phyloP scores from a whole-genome alignment of 352 stramenopile species.

The Globisporangium mamillatum region DNA sequence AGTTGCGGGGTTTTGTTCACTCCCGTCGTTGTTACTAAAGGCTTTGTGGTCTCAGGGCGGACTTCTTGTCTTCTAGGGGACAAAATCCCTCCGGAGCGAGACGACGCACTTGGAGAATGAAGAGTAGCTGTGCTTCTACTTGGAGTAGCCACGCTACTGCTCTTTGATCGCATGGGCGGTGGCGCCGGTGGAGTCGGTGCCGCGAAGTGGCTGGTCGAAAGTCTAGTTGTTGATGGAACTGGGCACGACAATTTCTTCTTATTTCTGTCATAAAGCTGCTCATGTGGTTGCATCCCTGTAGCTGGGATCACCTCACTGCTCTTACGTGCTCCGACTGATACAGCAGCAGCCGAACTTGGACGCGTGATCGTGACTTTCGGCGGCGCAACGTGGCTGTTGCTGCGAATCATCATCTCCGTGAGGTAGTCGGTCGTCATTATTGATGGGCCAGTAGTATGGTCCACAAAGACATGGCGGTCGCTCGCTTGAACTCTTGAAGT shows the following conservation, averaged over 20 bases:
- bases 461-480: not conserved
- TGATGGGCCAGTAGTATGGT: not conserved
- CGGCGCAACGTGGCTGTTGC: conserved; percentile 9
- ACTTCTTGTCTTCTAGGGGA: not conserved
- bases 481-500: not conserved
- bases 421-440: not conserved
- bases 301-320: not conserved
- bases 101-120: not conserved
- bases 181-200: not conserved
- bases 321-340: not conserved
- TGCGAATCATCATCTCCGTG: not conserved
- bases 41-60: not conserved
- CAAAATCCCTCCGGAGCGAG: not conserved
- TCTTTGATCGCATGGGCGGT: conserved; percentile 2
- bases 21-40: not conserved
- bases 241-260: not conserved
- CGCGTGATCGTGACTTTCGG: conserved; percentile 28
- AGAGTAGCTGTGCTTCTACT: not conserved
- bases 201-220: not conserved
- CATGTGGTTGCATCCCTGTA: not conserved
- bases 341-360: conserved; percentile 22
- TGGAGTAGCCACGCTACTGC: conserved; percentile 2
- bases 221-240: not conserved
- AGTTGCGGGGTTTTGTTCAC: not conserved
- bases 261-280: not conserved